These are phyloP conservation scores for Noccaea bulbosa DNA, from an alignment of 345 rosid genomes.

Conservation along the genomic window DNA sequence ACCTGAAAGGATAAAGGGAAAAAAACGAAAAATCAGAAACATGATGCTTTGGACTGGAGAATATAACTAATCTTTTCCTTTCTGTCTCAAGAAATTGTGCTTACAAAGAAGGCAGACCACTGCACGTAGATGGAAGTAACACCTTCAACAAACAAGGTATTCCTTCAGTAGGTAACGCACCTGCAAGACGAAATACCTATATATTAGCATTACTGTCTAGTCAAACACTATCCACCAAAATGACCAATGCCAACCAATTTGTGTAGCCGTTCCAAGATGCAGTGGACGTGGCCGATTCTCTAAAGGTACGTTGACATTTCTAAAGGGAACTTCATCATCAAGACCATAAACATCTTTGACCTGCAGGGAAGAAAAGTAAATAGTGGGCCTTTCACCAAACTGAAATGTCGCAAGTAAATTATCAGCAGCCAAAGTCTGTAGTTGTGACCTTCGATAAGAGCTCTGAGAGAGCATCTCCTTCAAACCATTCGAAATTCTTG, in stretches of 20 bases:
- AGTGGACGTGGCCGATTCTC: slow-evolving; percentile 82
- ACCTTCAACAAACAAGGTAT: slow-evolving; percentile 95
- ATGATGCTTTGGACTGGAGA: slow-evolving; percentile 13
- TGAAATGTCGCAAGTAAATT: slow-evolving; percentile 18
- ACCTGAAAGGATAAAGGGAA: slow-evolving; percentile 51
- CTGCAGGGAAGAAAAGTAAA: slow-evolving; percentile 42
- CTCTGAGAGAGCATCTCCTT: slow-evolving; percentile 69
- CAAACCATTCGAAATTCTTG: slow-evolving; percentile 90
- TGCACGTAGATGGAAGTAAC: slow-evolving; percentile 83
- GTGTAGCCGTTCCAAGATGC: slow-evolving; percentile 93
- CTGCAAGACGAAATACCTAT: slow-evolving; percentile 44
- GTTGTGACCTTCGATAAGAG: slow-evolving; percentile 65
- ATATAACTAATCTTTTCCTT: neutral
- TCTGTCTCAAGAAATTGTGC: slow-evolving; percentile 40
- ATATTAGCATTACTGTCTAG: slow-evolving; percentile 4
- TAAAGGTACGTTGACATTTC: slow-evolving; percentile 76
- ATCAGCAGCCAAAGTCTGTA: slow-evolving; percentile 8
- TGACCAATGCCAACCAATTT: slow-evolving; percentile 68
- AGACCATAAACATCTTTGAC: slow-evolving; percentile 97
- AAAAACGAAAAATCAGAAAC: slow-evolving; percentile 10
- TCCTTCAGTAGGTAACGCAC: slow-evolving; percentile 94
- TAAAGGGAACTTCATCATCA: slow-evolving; percentile 65
- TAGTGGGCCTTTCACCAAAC: neutral
- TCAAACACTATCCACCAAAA: slow-evolving; percentile 12
- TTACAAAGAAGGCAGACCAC: slow-evolving; percentile 79